phyloP scores from a whole-genome alignment of 495 filamentous ascomycete species.

The Penicillium manginii region DNA sequence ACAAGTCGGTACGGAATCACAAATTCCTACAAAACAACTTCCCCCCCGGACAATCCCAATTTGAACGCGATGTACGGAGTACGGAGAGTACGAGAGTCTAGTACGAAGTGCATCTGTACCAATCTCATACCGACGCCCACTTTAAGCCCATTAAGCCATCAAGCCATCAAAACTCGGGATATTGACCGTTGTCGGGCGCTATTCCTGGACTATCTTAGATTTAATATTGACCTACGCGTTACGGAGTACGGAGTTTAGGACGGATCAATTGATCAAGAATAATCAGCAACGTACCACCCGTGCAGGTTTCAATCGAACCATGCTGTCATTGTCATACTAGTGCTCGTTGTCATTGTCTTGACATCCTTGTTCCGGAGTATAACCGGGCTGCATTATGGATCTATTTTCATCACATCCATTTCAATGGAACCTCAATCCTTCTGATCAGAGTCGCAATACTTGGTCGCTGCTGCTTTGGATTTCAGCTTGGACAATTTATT shows the following conservation, averaged over 20 bases:
- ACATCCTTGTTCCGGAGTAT: slow-evolving; percentile 1
- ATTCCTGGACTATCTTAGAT: background rate
- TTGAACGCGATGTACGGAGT: too few relatives aligned
- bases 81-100: background rate
- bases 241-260: too few relatives aligned
- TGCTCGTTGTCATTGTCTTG: background rate
- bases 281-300: background rate
- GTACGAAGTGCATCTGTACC: background rate
- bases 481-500: background rate
- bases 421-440: background rate
- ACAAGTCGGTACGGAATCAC: slow-evolving; percentile 1
- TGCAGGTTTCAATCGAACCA: background rate
- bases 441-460: background rate
- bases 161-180: background rate
- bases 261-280: background rate
- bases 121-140: background rate
- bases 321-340: background rate
- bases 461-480: background rate
- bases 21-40: too few relatives aligned
- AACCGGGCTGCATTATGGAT: background rate
- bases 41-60: too few relatives aligned
- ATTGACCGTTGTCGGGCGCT: slow-evolving; percentile 1
- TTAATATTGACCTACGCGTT: background rate
- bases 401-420: background rate
- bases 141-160: background rate